Conservation (phyloP, 1,284 basidiomycete species). For the Sanghuangporus baumii region DNA sequence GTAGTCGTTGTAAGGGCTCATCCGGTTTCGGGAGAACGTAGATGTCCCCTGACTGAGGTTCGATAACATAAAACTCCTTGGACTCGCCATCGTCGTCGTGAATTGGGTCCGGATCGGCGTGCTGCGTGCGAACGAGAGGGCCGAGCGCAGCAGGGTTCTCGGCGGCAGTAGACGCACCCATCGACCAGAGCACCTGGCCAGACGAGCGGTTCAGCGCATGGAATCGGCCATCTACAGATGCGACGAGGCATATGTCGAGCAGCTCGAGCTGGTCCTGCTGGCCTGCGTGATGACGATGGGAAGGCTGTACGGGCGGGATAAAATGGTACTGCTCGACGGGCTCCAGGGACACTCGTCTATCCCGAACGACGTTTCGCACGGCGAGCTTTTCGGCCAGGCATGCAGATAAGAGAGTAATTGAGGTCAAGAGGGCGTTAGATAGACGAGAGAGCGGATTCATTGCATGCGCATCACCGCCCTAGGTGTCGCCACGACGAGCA, state of each 20-base stretch:
- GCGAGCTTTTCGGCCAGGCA: constrained; percentile 12
- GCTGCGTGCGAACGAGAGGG: constrained; percentile 67
- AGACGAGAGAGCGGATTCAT: constrained; percentile 13
- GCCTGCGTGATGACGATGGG: constrained; percentile 12
- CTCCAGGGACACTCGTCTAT: constrained; percentile 4
- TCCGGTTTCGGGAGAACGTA: constrained; percentile 69
- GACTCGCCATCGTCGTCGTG: constrained; percentile 50
- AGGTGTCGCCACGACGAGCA: neutral
- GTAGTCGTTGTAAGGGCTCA: constrained; percentile 72
- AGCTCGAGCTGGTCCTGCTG: constrained; percentile 46
- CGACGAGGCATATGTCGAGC: constrained; percentile 74
- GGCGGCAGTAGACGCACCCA: constrained; percentile 49
- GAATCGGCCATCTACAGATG: constrained; percentile 87
- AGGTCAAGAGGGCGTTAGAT: neutral
- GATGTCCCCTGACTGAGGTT: constrained; percentile 86
- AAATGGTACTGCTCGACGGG: constrained; percentile 17
- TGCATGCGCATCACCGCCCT: neutral
- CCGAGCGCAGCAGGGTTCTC: constrained; percentile 49
- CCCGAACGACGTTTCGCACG: constrained; percentile 6
- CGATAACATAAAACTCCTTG: constrained; percentile 83
- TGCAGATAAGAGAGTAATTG: constrained; percentile 2
- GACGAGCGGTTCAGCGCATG: constrained; percentile 81
- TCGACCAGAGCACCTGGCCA: constrained; percentile 76
- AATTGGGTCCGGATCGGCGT: constrained; percentile 51
- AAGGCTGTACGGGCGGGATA: constrained; percentile 19